Base-by-base conservation (phyloP, 805 yeast species). In the Candida maltosa region DNA sequence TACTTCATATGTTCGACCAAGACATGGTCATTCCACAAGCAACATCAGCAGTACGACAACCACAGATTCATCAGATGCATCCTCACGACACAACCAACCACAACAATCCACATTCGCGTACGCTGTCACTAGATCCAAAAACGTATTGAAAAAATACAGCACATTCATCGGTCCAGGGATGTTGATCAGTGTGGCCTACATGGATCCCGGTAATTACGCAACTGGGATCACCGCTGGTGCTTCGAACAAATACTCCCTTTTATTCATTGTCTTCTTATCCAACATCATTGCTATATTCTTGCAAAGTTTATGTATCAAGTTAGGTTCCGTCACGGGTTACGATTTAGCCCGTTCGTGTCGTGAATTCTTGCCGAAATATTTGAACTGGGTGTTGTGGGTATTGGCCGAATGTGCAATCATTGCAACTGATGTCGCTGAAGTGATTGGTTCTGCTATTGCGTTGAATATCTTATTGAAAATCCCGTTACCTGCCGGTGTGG, bases 121-220 rank as follows among this genome's bases (percentile, higher is more conserved):
- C n/a, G 20, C 23, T 5, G 26, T 34, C 3, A 15, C n/a, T 12
- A 34, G 14, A 11, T 37, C 40, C 9, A 31, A 32, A 19, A 15
- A 22, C 10, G 16, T 34, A 5, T 20, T 41, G 17, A 38, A 24
- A 28, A 72, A 70, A 37, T 74, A 70, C 43, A 42, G 47, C n/a
- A 39, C 55, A 38, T 65, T 40, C 46, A 51, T 70, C 5, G 77
- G 77, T 5, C 77, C 76, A 1, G 76, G 76, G 0, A 39, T 71
- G 5, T 64, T 71, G 63, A 64, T 70, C 8, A 53, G 69, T 16
- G 76, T 70, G 25, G 74, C 76, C 2, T 71, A 71, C 44, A 70
- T 71, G 70, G 77, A 71, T 44, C 77, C 77, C 9, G 77, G 77
- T 48, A 71, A 71, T 44, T 69, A 71, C 42, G 69, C 76, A 18